Base-by-base conservation (phyloP, 2,329 filamentous ascomycete genomes). In the Thielaviopsis punctulata region DNA sequence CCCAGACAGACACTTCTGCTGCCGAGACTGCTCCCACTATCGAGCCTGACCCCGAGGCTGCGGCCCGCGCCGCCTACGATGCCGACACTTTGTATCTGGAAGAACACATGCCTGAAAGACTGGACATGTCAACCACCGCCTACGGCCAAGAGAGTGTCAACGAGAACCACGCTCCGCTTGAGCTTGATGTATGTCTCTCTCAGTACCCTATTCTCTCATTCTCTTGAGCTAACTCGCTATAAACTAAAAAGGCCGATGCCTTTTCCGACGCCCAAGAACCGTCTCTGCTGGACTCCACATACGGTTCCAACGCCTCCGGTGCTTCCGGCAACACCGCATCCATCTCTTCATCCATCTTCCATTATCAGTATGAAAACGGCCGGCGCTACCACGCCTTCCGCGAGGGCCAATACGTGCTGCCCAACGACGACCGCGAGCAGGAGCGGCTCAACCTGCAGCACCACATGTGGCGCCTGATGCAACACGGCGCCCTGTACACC, bases 361-460 rank as follows among this genome's bases (percentile, higher is more conserved):
- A 69, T 45, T 72, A 70, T 56, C 61, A 65, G 27, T 71, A 68
- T 57, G 68, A 73, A 52, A 68, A 73, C 48, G 71, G 71, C 2
- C 65, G 72, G 0, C 63, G 70, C 3, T 76, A 75, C 49, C 69
- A 73, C 56, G 66, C 65, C 45, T 71, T 68, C 57, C 65, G 67
- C 30, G 66, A 71, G 24, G 73, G 72, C 8, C 59, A 65, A 15
- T 69, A 69, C 51, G 57, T 64, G 48, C 57, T 65, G 13, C 73
- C 73, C 49, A 76, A 76, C 60, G 73, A 77, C 60, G 69, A 72
- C 56, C 62, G 66, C 55, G 76, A 79, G 60, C 65, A 75, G 48
- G 71, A 76, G 57, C 71, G 75, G 12, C 64, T 77, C 15, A 73
- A 79, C 56, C 63, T 74, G 57, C 71, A 74, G 57, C 73, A 78